These are phyloP conservation scores for Syzygium aromaticum DNA, from an alignment of 345 rosid genomes.

Conservation along the genomic window DNA sequence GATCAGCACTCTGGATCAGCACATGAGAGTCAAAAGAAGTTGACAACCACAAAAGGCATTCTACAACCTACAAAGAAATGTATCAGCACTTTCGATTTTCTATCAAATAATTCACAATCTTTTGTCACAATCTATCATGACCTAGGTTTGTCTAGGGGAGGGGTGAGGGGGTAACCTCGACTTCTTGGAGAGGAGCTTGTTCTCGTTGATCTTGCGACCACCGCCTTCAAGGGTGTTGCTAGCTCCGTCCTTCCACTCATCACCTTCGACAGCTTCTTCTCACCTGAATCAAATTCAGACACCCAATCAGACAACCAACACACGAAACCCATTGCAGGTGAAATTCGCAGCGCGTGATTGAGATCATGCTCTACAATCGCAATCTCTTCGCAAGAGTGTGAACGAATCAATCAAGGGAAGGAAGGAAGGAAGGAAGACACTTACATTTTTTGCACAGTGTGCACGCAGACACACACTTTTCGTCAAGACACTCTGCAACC, in stretches of 20 bases:
- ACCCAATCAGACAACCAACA: not conserved
- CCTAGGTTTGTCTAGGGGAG: not conserved
- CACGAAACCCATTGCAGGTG: not conserved
- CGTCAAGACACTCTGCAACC: no score
- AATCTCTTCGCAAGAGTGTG: not conserved
- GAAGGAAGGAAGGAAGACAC: not conserved
- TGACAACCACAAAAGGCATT: not conserved
- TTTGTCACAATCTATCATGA: not conserved
- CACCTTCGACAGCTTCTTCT: conserved; percentile 90
- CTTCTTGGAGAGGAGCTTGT: conserved; percentile 92
- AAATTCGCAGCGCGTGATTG: not conserved
- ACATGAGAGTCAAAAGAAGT: not conserved
- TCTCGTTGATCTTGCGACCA: conserved; percentile 94
- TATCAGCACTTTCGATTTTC: not conserved
- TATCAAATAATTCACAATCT: not conserved
- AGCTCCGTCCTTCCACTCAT: conserved; percentile 99
- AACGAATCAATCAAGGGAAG: not conserved
- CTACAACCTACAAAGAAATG: not conserved
- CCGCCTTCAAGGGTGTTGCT: conserved; percentile 82
- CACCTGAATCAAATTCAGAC: conserved; percentile 36
- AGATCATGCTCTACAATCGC: not conserved
- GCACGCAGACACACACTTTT: no score
- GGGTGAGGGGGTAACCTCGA: conserved; percentile 25
- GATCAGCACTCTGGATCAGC: no score
- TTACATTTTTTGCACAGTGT: conserved; percentile 72